Percentiles rank a stretch among this genome's conserved stretches.
Conservation (phyloP, 306 rosid species). For the Fragaria vesca region DNA sequence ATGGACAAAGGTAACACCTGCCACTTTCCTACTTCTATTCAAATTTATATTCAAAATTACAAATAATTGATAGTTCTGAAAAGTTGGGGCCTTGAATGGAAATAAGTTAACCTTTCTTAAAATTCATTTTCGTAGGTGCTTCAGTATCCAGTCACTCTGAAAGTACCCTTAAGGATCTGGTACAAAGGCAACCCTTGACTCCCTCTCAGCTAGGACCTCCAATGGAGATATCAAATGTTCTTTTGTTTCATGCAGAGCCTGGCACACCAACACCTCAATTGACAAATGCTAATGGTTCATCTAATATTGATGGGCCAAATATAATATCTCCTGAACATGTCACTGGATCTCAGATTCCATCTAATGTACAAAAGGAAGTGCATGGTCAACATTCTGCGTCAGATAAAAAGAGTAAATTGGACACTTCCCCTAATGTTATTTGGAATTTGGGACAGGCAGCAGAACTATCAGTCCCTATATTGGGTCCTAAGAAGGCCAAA, state of each 20-base stretch:
- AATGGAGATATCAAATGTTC: slow-evolving; percentile 28
- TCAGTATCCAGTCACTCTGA: slow-evolving; percentile 24
- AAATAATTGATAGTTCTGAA: neutral
- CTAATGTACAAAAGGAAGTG: slow-evolving; percentile 27
- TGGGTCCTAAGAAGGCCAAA: slow-evolving; percentile 15
- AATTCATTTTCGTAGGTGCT: slow-evolving; percentile 33
- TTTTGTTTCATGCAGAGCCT: slow-evolving; percentile 13
- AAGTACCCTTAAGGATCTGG: slow-evolving; percentile 32
- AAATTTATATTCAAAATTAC: neutral
- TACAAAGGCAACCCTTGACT: slow-evolving; percentile 21
- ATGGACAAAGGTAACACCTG: slow-evolving; percentile 31
- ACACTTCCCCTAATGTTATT: slow-evolving; percentile 25
- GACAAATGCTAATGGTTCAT: slow-evolving; percentile 16
- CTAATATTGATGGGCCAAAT: slow-evolving; percentile 25
- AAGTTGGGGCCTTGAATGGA: slow-evolving; percentile 3
- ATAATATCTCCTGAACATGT: slow-evolving; percentile 13
- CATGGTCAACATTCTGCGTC: slow-evolving; percentile 34
- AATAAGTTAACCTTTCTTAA: slow-evolving; percentile 17
- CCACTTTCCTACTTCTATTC: slow-evolving; percentile 25
- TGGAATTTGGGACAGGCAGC: slow-evolving; percentile 21
- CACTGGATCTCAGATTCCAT: slow-evolving; percentile 22
- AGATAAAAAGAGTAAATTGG: slow-evolving; percentile 24
- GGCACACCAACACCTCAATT: slow-evolving; percentile 20
- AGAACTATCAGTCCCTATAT: slow-evolving; percentile 26
- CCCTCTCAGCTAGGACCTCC: slow-evolving; percentile 25